Conservation (phyloP, 345 rosid genomes). For the Eucalyptus paniculata region DNA sequence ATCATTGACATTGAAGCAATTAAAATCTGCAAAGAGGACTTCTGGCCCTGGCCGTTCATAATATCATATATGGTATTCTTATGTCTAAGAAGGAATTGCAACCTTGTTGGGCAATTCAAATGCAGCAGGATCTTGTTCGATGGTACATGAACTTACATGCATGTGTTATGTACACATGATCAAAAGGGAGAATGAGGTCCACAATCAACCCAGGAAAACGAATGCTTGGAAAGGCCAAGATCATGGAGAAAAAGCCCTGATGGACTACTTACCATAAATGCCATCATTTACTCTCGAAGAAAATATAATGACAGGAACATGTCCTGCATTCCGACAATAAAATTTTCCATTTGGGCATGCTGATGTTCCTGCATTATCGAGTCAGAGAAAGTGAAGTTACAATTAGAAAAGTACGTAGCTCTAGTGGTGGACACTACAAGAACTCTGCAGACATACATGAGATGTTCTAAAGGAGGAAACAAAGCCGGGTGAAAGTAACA, state of each 20-base stretch:
- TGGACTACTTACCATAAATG: constrained; percentile 54
- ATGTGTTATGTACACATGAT: not conserved
- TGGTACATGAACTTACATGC: not conserved
- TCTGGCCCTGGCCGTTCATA: not conserved
- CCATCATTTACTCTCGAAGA: constrained; percentile 90
- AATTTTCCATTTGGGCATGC: constrained; percentile 83
- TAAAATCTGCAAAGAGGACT: not conserved
- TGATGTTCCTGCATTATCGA: constrained; percentile 45
- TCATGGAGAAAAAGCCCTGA: not conserved
- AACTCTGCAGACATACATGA: not conserved
- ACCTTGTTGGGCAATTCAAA: not conserved
- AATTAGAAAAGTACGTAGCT: not conserved
- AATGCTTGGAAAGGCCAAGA: not conserved
- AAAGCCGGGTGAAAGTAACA: not conserved
- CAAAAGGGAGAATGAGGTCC: not conserved
- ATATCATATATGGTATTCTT: not conserved
- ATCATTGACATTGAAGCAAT: not conserved
- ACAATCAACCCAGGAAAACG: not conserved
- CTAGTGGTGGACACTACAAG: not conserved
- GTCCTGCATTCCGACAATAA: constrained; percentile 71
- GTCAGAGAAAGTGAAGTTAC: not conserved
- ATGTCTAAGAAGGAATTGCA: not conserved
- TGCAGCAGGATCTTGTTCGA: not conserved
- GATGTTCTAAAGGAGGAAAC: not conserved
- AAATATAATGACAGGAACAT: constrained; percentile 35